Base-by-base conservation (phyloP, 169 alveolate species). In the Toxoplasma gondii region DNA sequence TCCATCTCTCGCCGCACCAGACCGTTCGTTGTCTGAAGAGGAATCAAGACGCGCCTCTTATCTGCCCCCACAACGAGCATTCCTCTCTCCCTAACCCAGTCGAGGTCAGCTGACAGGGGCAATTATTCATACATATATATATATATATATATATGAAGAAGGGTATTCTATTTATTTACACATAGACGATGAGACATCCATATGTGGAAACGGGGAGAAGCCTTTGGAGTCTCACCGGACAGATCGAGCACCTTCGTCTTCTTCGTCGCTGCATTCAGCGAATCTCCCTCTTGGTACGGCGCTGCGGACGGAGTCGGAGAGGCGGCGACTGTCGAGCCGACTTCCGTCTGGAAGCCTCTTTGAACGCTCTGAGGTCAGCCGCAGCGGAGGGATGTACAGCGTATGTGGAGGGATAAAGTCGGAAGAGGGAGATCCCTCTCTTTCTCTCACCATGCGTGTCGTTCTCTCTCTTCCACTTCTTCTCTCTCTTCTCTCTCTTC, bases 381-480 rank as follows among this genome's bases (percentile, higher is more conserved):
- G 90, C 53, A 82, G 90, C 90, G 90, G 69, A 2, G 90, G 90
- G 1, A 82, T 82, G 64, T 19, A 82, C 38, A 82, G 90, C 38
- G 90, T 16, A 49, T 82, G 90, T 24, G 90, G 90, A 7, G 90
- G 90, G 67, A 82, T 2, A 27, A 12, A 64, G 74, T 64, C 74
- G n/a, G 34, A 78, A 19, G 86, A 78, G 29, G 19, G 31, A 7
- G 38, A 31, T 9, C 82, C 16, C 39, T 34, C 39, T 4, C 82
- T 4, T 7, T 34, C 17, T 17, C 34, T 17, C 82, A 7, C 27
- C 27, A 17, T 17, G 78, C 78, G 27, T 27, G 27, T 64, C 78
- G 17, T 64, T 27, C 78, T 64, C 78, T 64, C 78, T 64, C 27
- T 64, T 17, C 27, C 27, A 22, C 78, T 64, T 64, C 78, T 22